Conservation (phyloP, 2,329 filamentous ascomycete species). For the Neurospora sp. region DNA sequence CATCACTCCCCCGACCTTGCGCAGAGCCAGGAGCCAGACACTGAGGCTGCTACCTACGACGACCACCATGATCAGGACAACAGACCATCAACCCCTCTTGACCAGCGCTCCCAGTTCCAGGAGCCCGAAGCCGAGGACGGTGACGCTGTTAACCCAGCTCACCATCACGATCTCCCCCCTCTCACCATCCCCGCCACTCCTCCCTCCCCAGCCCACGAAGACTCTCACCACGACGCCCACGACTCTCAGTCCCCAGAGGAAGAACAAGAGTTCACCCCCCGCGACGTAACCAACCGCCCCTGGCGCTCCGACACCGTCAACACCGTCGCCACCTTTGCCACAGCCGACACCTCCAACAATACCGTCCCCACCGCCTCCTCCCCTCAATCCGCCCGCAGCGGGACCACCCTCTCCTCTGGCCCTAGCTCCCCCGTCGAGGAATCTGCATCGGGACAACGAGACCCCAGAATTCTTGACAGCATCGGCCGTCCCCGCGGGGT, state of each 20-base stretch:
- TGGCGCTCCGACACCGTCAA: constrained; percentile 22
- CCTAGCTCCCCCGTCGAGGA: constrained; percentile 6
- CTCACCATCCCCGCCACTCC: constrained; percentile 17
- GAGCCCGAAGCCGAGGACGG: constrained; percentile 4
- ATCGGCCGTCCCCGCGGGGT: constrained; percentile 13
- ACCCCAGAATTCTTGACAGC: constrained; percentile 24
- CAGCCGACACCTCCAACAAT: background rate
- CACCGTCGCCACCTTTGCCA: background rate
- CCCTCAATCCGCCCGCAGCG: constrained; percentile 26
- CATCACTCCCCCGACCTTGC: constrained; percentile 1
- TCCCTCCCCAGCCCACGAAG: constrained; percentile 13
- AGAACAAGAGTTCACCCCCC: constrained; percentile 15
- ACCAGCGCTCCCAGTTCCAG: background rate
- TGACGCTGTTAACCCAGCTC: constrained; percentile 4
- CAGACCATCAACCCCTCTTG: too few relatives aligned
- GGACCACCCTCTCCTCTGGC: constrained; percentile 25
- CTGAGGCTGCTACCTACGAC: constrained; percentile 4
- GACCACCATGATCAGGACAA: constrained; percentile 1
- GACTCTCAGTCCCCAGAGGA: constrained; percentile 2
- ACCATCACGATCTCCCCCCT: constrained; percentile 5
- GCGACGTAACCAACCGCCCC: constrained; percentile 24
- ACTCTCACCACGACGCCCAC: constrained; percentile 6
- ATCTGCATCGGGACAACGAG: constrained; percentile 11
- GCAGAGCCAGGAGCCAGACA: background rate
- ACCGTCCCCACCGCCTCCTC: constrained; percentile 14